Evolutionary conservation across 2,329 filamentous ascomycete species (phyloP), one percentile per base, ranked within the genome.

Genomic region (Aspergillus pseudotamarii): DNA sequence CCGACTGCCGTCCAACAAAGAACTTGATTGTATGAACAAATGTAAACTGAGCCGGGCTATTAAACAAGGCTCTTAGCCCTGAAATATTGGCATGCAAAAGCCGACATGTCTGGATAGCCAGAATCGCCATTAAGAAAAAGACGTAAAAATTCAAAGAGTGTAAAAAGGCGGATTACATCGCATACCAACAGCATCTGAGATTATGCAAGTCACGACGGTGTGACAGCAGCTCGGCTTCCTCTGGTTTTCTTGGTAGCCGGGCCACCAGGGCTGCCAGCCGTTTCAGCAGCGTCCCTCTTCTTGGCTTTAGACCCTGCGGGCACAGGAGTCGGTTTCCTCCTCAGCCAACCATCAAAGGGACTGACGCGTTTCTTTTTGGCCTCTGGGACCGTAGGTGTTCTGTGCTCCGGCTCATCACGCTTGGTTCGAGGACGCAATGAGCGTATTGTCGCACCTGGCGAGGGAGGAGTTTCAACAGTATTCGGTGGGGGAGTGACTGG

Each of bases 301-400:
- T 74, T 75, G 19, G 74, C 63, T 56, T 72, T 73, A 19, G 69
- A 61, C n/a, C 67, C 66, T 12, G 61, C 60, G 9, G 67, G 69
- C 6, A 70, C 69, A 53, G 71, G 67, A 23, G 67, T 69, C 67
- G 74, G 69, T 66, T 80, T 78, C 67, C 76, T 78, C 23, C 78
- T 73, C 53, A 72, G 67, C 79, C 79, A 81, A 21, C 71, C 70
- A 61, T 76, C 74, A 64, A 81, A 81, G 3, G 79, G 78, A 61
- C 77, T 80, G 34, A 71, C 68, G 50, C 74, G 74, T 64, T 77
- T 78, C 56, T 68, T 73, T 58, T 70, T 72, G 26, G 68, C 66
- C 30, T 71, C 69, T 6, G 70, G 55, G 16, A 61, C 68, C 6
- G 66, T 63, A 26, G 73, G 73, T 10, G 72, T 73, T 21, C 60